These are phyloP conservation scores for Ampelomyces quisqualis DNA, from an alignment of 2,329 filamentous ascomycete species.

Conservation along the genomic window DNA sequence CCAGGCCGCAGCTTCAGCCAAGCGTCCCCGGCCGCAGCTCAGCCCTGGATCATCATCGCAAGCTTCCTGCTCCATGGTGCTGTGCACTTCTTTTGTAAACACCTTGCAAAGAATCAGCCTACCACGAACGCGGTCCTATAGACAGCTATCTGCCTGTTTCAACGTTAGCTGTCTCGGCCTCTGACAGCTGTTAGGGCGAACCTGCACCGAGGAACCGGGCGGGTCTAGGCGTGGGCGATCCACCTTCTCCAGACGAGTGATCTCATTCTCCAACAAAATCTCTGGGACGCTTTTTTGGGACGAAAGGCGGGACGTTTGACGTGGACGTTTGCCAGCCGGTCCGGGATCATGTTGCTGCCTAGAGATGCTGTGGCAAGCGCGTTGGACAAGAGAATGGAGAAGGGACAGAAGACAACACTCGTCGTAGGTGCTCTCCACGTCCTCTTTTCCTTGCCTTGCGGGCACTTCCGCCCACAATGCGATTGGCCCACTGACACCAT, in stretches of 20 bases:
- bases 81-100: too few species aligned
- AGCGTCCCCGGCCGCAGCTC: slow-evolving; percentile 24
- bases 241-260: slow-evolving; percentile 25
- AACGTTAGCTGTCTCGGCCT: slow-evolving; percentile 11
- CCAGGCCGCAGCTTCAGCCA: slow-evolving; percentile 23
- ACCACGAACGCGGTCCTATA: too few species aligned
- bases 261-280: slow-evolving; percentile 25
- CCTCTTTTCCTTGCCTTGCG: background rate
- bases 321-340: slow-evolving; percentile 6
- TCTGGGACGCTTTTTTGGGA: slow-evolving; percentile 9
- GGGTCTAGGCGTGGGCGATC: slow-evolving; percentile 18
- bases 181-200: slow-evolving; percentile 18
- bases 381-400: slow-evolving; percentile 23
- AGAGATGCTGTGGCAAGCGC: slow-evolving; percentile 20
- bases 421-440: slow-evolving; percentile 27
- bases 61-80: slow-evolving; percentile 1
- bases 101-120: too few species aligned
- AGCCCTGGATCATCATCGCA: slow-evolving; percentile 15
- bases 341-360: slow-evolving; percentile 32
- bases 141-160: too few species aligned
- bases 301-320: slow-evolving; percentile 11
- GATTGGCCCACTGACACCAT: slow-evolving; percentile 11
- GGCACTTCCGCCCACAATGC: too few species aligned
- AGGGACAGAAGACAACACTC: slow-evolving; percentile 27
- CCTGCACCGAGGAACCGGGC: slow-evolving; percentile 17